phyloP scores from a whole-genome alignment of 2,329 filamentous ascomycete species.

The Colletotrichum spinosum region DNA sequence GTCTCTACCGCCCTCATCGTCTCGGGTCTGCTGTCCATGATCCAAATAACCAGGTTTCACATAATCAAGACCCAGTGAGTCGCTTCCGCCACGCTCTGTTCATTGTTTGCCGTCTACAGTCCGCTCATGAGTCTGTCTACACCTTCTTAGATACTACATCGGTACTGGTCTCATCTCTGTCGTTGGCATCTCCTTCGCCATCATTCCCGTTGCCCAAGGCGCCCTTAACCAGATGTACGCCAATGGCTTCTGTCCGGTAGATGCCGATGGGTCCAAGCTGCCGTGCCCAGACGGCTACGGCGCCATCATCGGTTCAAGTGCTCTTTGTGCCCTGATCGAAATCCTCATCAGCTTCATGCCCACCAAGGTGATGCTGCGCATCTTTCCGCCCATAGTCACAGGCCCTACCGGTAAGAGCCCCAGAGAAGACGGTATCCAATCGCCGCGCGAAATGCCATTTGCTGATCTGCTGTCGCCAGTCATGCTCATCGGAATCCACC shows the following conservation, averaged over 20 bases:
- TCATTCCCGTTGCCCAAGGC: constrained; percentile 79
- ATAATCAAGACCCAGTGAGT: constrained; percentile 72
- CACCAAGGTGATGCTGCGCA: constrained; percentile 73
- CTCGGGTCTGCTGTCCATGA: constrained; percentile 77
- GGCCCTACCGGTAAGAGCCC: constrained; percentile 66
- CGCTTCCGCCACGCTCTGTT: no score
- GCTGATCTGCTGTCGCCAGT: constrained; percentile 44
- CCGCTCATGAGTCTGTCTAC: constrained; percentile 7
- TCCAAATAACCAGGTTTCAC: constrained; percentile 84
- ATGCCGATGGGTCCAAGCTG: constrained; percentile 71
- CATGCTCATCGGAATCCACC: constrained; percentile 77
- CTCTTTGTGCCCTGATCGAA: constrained; percentile 75
- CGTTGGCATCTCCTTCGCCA: constrained; percentile 81
- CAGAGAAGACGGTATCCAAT: no score
- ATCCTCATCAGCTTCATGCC: constrained; percentile 81
- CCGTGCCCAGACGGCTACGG: constrained; percentile 84
- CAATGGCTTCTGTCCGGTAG: constrained; percentile 74
- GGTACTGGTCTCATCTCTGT: constrained; percentile 86
- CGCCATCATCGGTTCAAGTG: constrained; percentile 76
- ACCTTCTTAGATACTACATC: constrained; percentile 70
- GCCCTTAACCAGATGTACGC: constrained; percentile 82
- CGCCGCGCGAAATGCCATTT: no score
- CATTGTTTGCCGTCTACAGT: not conserved
- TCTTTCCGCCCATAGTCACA: constrained; percentile 84
- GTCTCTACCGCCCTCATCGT: constrained; percentile 84